Evolutionary conservation across 1,284 basidiomycete genomes (phyloP).

Genomic region (Ustilago trichophora): DNA sequence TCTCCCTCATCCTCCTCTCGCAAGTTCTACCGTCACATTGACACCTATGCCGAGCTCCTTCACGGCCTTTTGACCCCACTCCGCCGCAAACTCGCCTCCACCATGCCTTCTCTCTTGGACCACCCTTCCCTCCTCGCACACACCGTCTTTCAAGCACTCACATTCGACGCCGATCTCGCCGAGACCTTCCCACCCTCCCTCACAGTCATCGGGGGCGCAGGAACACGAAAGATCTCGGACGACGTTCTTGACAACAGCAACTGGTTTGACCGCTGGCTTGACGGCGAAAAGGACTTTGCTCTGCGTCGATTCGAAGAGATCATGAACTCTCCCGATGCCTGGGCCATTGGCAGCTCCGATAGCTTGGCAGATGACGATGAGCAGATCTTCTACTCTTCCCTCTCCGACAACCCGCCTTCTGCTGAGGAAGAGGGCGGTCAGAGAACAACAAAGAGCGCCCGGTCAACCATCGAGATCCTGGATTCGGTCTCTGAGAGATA

Average conservation of each 20-base stretch:
- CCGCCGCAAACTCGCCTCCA: slow-evolving; percentile 53
- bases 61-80: slow-evolving; percentile 54
- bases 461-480: slow-evolving; percentile 47
- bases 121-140: slow-evolving; percentile 89
- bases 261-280: slow-evolving; percentile 90
- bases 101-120: slow-evolving; percentile 76
- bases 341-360: slow-evolving; percentile 79
- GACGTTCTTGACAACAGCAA: slow-evolving; percentile 81
- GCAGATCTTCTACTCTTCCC: slow-evolving; percentile 14
- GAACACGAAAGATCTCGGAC: slow-evolving; percentile 69
- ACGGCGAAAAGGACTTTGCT: slow-evolving; percentile 72
- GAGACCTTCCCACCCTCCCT: slow-evolving; percentile 36
- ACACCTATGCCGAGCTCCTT: slow-evolving; percentile 57
- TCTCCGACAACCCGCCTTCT: not conserved
- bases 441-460: slow-evolving; percentile 54
- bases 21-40: slow-evolving; percentile 39
- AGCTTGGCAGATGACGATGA: slow-evolving; percentile 70
- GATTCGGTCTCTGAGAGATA: slow-evolving; percentile 77
- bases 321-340: slow-evolving; percentile 82
- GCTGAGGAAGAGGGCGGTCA: slow-evolving; percentile 1
- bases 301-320: slow-evolving; percentile 83
- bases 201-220: slow-evolving; percentile 40
- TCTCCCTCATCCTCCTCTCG: no score
- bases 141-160: slow-evolving; percentile 88
- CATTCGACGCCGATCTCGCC: slow-evolving; percentile 84